Evolutionary conservation across 257 asterid species (phyloP).

Genomic region (Capsicum pubescens): DNA sequence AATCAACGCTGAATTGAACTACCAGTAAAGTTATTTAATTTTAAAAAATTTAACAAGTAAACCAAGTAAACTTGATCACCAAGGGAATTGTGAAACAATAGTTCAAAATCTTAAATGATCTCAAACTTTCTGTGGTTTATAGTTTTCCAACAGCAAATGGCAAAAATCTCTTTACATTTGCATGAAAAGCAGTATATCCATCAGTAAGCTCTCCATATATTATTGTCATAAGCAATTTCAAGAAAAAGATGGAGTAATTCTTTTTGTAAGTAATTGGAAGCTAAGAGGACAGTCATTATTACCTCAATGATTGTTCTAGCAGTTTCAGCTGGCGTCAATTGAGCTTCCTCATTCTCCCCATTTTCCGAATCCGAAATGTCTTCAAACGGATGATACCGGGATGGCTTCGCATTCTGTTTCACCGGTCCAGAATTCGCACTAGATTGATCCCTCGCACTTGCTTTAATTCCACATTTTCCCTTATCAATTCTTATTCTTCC

Average conservation of each 20-base stretch:
- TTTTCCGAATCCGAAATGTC: conserved; percentile 72
- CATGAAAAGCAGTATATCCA: too few relatives aligned
- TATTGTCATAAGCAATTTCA: not conserved
- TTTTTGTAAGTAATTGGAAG: not conserved
- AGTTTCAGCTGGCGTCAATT: conserved; percentile 81
- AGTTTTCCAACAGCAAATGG: too few relatives aligned
- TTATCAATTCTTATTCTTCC: conserved; percentile 37
- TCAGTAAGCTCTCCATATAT: too few relatives aligned
- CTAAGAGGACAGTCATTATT: not conserved
- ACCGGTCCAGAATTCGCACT: conserved; percentile 71
- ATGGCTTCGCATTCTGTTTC: conserved; percentile 86
- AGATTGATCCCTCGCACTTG: conserved; percentile 58
- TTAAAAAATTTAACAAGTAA: not conserved
- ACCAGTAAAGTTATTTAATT: not conserved
- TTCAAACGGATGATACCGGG: conserved; percentile 95
- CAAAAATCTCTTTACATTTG: too few relatives aligned
- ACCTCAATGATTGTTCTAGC: conserved; percentile 68
- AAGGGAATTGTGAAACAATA: not conserved
- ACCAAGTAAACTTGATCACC: not conserved
- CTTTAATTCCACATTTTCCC: conserved; percentile 56
- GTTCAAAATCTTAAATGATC: conserved; percentile 4
- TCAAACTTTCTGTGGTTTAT: not conserved
- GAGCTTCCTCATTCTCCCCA: conserved; percentile 58
- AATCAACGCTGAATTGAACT: conserved; percentile 34
- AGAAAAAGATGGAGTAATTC: not conserved